Evolutionary conservation across 1,284 basidiomycete genomes (phyloP).

Genomic region (Peniophora sp.): DNA sequence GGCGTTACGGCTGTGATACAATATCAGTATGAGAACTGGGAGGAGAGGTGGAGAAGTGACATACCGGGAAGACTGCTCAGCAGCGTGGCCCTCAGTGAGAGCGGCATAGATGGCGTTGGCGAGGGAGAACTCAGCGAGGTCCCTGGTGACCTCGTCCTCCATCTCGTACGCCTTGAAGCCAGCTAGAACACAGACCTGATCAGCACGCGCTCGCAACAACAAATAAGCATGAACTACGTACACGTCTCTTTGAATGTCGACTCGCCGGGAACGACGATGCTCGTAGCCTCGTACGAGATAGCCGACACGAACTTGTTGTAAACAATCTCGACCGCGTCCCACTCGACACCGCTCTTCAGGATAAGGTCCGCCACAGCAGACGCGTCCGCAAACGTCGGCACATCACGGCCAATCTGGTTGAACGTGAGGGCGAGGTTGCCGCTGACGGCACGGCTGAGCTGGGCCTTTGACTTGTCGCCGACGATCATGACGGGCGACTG

Average conservation of each 20-base stretch:
- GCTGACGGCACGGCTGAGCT: slow-evolving; percentile 68
- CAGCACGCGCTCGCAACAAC: background rate
- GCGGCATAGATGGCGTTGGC: slow-evolving; percentile 96
- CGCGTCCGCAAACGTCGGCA: slow-evolving; percentile 96
- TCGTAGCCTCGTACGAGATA: slow-evolving; percentile 82
- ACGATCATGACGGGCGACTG: slow-evolving; percentile 77
- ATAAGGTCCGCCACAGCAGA: slow-evolving; percentile 92
- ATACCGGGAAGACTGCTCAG: slow-evolving; percentile 85
- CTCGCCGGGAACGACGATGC: slow-evolving; percentile 77
- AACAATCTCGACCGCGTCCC: slow-evolving; percentile 84
- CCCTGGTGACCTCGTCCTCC: slow-evolving; percentile 92
- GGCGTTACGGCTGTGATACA: slow-evolving; percentile 71
- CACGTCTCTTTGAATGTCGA: slow-evolving; percentile 71
- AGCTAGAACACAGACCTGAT: slow-evolving; percentile 33
- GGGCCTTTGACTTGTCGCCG: slow-evolving; percentile 97
- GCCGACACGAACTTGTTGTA: slow-evolving; percentile 97
- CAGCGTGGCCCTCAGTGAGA: slow-evolving; percentile 93
- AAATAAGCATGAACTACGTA: slow-evolving; percentile 30
- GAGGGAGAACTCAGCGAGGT: slow-evolving; percentile 92
- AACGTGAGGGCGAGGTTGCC: slow-evolving; percentile 81
- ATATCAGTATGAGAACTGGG: slow-evolving; percentile 1
- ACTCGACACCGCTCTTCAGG: slow-evolving; percentile 78
- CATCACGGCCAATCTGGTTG: slow-evolving; percentile 96
- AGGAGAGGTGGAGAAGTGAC: slow-evolving; percentile 15
- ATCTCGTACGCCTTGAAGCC: slow-evolving; percentile 91